Conservation (phyloP, 169 alveolate species). For the Eimeria sp. region DNA sequence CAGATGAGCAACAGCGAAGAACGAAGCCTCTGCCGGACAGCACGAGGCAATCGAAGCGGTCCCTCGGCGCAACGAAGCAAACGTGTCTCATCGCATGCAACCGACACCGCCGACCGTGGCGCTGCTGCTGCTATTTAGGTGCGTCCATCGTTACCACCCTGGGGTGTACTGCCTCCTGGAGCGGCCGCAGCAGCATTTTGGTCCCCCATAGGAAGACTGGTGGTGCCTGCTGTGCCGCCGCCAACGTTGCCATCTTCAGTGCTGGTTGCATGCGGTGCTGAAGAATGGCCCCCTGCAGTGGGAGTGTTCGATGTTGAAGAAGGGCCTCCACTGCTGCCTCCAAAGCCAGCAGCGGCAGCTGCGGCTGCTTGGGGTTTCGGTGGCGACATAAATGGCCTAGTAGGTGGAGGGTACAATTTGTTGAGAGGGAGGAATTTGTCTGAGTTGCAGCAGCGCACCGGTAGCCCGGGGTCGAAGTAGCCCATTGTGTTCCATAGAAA, state of each 20-base stretch:
- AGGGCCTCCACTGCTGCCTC: constrained; percentile 26
- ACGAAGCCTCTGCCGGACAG: constrained; percentile 25
- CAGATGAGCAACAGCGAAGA: not conserved
- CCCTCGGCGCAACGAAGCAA: not conserved
- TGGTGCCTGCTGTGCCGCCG: constrained; percentile 15
- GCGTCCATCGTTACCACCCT: constrained; percentile 68
- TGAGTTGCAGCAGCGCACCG: constrained; percentile 87
- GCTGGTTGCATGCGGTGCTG: constrained; percentile 2
- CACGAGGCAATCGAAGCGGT: constrained; percentile 22
- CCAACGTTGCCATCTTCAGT: constrained; percentile 26
- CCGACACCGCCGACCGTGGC: not conserved
- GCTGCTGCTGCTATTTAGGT: not conserved
- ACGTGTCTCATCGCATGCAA: constrained; percentile 1
- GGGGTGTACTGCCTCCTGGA: constrained; percentile 38
- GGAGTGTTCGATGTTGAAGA: constrained; percentile 33
- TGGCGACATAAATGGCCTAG: constrained; percentile 83
- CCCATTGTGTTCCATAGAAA: constrained; percentile 86
- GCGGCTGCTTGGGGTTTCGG: constrained; percentile 86
- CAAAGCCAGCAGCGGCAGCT: constrained; percentile 58
- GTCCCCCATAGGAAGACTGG: constrained; percentile 34
- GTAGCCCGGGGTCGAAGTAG: constrained; percentile 88
- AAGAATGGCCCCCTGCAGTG: constrained; percentile 5
- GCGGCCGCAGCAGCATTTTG: constrained; percentile 48
- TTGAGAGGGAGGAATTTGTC: constrained; percentile 87
- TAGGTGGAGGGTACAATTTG: constrained; percentile 87